A percentile compares a stretch with the other conserved stretches of the same genome.
Evolutionary conservation across 352 stramenopile genomes (phyloP).

Genomic region (Paralagenidium karlingii): DNA sequence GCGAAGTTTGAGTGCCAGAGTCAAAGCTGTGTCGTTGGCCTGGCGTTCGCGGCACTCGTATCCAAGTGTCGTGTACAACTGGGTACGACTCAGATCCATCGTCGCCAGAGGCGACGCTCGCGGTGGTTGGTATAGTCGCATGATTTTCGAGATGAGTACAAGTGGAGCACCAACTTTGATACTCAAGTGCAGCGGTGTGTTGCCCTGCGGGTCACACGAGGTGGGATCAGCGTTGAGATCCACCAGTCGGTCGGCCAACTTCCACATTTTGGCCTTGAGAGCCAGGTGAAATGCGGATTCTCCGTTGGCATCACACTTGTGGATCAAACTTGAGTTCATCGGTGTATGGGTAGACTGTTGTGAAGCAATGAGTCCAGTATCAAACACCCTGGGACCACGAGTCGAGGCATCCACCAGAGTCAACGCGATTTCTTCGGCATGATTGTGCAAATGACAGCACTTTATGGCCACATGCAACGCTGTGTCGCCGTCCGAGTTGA

Average conservation of each 20-base stretch:
- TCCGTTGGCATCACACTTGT: conserved; percentile 28
- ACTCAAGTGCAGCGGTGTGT: conserved; percentile 44
- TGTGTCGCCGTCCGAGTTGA: conserved; percentile 47
- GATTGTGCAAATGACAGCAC: conserved; percentile 4
- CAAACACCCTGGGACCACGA: background rate
- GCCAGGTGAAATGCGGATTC: conserved; percentile 47
- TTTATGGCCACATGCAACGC: conserved; percentile 65
- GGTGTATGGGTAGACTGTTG: background rate
- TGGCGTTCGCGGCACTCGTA: conserved; percentile 18
- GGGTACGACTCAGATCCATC: conserved; percentile 1
- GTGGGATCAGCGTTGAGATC: conserved; percentile 24
- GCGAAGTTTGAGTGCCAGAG: conserved; percentile 31
- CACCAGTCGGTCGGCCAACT: conserved; percentile 34
- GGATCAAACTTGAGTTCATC: conserved; percentile 16
- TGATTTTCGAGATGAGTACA: conserved; percentile 20
- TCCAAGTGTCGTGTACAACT: conserved; percentile 11
- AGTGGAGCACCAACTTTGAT: conserved; percentile 46
- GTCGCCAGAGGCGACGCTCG: background rate
- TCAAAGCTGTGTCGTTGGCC: conserved; percentile 42
- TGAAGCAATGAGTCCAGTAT: background rate
- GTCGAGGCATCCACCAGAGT: conserved; percentile 24
- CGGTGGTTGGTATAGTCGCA: conserved; percentile 25
- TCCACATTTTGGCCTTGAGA: conserved; percentile 45
- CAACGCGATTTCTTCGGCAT: conserved; percentile 16
- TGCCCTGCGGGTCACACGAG: conserved; percentile 26